Evolutionary conservation across 2,329 filamentous ascomycete species (phyloP).

Genomic region (Microsporum canis): DNA sequence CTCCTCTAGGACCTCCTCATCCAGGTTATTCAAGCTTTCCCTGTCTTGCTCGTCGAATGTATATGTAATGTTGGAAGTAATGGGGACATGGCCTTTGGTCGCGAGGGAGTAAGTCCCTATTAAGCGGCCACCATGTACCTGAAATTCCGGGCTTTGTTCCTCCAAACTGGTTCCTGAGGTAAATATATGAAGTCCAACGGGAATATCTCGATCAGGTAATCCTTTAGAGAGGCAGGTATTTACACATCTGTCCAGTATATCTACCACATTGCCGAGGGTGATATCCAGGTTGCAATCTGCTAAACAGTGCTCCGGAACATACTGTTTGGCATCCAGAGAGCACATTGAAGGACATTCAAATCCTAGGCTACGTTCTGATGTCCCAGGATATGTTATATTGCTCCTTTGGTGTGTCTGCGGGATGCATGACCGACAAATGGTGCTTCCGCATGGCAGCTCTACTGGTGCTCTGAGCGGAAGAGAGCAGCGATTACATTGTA

Average conservation of each 20-base stretch:
- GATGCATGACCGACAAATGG: constrained; percentile 63
- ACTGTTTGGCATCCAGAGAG: neutral
- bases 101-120: constrained; percentile 38
- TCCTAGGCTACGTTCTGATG: constrained; percentile 53
- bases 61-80: constrained; percentile 31
- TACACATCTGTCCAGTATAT: constrained; percentile 39
- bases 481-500: constrained; percentile 69
- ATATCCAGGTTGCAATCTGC: constrained; percentile 71
- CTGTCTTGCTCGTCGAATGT: constrained; percentile 19
- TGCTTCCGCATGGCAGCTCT: constrained; percentile 70
- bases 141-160: neutral
- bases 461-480: constrained; percentile 56
- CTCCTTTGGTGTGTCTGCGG: constrained; percentile 53
- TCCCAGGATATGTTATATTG: constrained; percentile 67
- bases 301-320: constrained; percentile 54
- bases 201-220: neutral
- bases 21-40: constrained; percentile 25
- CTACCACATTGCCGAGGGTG: constrained; percentile 59
- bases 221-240: constrained; percentile 9
- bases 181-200: neutral
- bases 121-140: neutral
- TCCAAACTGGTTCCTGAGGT: neutral
- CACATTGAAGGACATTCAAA: constrained; percentile 59
- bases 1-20: constrained; percentile 43
- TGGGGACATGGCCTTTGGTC: constrained; percentile 47